A percentile compares a stretch with the other conserved stretches of the same genome.
These are phyloP conservation scores for Aspergillus piperis DNA, from an alignment of 2,329 filamentous ascomycete genomes.

Conservation along the genomic window DNA sequence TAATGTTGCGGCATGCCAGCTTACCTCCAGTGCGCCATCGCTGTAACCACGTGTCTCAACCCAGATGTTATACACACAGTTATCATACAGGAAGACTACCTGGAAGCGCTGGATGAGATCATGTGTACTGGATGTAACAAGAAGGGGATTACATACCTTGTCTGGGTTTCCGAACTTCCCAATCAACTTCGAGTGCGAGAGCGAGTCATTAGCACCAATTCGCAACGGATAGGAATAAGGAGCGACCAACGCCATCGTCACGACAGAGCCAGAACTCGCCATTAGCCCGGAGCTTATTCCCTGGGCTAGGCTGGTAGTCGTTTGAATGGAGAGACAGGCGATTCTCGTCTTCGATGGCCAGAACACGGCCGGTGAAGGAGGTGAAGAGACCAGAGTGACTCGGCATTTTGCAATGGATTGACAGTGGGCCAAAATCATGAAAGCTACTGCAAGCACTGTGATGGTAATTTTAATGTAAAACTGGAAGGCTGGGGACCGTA, in stretches of 20 bases:
- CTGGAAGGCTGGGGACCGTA: not conserved
- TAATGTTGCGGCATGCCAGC: not conserved
- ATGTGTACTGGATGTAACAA: not conserved
- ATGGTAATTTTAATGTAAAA: not conserved
- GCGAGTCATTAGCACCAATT: not conserved
- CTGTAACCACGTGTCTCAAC: conserved; percentile 11
- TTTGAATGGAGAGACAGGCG: not conserved
- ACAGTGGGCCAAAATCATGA: too few relatives aligned
- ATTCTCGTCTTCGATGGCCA: not conserved
- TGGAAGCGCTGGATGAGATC: not conserved
- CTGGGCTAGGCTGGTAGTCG: not conserved
- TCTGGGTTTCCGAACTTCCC: conserved; percentile 10
- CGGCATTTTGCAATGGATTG: not conserved
- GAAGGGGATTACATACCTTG: not conserved
- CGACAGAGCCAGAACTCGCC: conserved; percentile 7
- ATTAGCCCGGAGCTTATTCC: conserved; percentile 3
- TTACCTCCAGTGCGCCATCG: not conserved
- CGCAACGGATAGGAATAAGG: not conserved
- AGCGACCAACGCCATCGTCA: conserved; percentile 6
- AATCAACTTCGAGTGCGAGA: not conserved
- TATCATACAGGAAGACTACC: not conserved
- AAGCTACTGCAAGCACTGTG: too few relatives aligned
- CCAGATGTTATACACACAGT: conserved; percentile 6
- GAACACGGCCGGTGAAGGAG: not conserved
- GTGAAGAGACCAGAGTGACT: conserved; percentile 4